Evolutionary conservation across 768 basidiomycete species (phyloP), one percentile per base, ranked within the genome.

Genomic region (Boletus vermiculosoides): DNA sequence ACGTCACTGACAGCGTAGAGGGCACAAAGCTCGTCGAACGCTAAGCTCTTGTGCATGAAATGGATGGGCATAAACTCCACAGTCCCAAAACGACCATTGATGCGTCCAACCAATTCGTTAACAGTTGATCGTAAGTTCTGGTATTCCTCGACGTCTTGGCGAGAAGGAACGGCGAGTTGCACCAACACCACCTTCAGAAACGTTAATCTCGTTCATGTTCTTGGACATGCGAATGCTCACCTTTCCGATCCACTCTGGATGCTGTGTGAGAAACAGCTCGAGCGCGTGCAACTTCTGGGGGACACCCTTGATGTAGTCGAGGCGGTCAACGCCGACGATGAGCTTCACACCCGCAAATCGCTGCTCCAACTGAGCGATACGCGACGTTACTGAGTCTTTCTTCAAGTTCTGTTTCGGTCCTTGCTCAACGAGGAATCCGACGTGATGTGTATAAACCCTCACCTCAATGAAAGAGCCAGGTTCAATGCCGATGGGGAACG

Each of bases 31-130:
- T 99, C 97, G 69, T 97, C 92, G 68, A 98, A 95, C 0, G 86
- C 76, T 52, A 98, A 78, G 61, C 86, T 89, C 74, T 95, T 95
- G 82, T 98, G 96, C 92, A 98, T 93, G 74, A 97, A 98, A 74
- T 98, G 97, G 58, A 99, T 98, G 7, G 97, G 97, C 93, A 98
- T 97, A 71, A 96, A 98, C 65, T 99, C 97, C 68, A 98, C 94
- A 1, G 97, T 98, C 31, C 97, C 97, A 67, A 99, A 99, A 10
- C 94, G 89, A 9, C 97, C 97, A 70, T 99, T 99, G 76, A 99
- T 98, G 25, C 96, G 86, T 2, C 97, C 97, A 31, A 99, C 97
- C 48, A 99, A 84, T 72, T 99, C 95, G 77, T 98, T 98, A 52
- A 98, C 94, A 2, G 90, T 92, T 18, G 94, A 86, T 16, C 97